These are phyloP conservation scores for Pseudogymnoascus sp. DNA, from an alignment of 2,329 filamentous ascomycete genomes.

Conservation along the genomic window DNA sequence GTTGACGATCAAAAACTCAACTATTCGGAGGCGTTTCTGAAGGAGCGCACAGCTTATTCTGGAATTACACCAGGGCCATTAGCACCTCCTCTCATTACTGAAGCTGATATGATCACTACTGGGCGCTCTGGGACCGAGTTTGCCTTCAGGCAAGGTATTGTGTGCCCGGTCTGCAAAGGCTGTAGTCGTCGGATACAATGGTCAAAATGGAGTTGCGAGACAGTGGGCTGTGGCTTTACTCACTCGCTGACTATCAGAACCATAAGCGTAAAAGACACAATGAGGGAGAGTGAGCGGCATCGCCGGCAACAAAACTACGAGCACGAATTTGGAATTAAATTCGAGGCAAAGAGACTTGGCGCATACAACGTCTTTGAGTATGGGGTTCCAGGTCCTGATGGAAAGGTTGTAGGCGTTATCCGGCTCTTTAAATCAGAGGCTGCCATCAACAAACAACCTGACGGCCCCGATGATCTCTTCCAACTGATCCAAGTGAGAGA, in stretches of 20 bases:
- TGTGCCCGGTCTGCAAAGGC: constrained; percentile 54
- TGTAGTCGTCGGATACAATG: constrained; percentile 54
- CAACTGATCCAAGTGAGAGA: constrained; percentile 36
- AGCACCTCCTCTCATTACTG: constrained; percentile 32
- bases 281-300: not conserved
- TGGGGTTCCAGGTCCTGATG: constrained; percentile 36
- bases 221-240: constrained; percentile 39
- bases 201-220: constrained; percentile 53
- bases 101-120: constrained; percentile 25
- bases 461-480: constrained; percentile 56
- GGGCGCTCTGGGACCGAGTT: constrained; percentile 39
- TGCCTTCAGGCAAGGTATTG: constrained; percentile 51
- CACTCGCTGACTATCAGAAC: constrained; percentile 28
- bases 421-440: constrained; percentile 49
- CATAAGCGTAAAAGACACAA: not conserved
- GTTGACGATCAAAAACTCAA: constrained; percentile 29
- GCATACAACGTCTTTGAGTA: constrained; percentile 33
- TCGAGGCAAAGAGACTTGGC: constrained; percentile 14
- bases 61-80: constrained; percentile 31
- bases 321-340: not conserved
- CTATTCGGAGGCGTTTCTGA: constrained; percentile 51
- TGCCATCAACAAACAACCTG: constrained; percentile 39
- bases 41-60: constrained; percentile 41
- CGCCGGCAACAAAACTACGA: not conserved
- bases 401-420: constrained; percentile 38